phyloP scores from a whole-genome alignment of 2,329 filamentous ascomycete species.

The Niveomyces coronatus region DNA sequence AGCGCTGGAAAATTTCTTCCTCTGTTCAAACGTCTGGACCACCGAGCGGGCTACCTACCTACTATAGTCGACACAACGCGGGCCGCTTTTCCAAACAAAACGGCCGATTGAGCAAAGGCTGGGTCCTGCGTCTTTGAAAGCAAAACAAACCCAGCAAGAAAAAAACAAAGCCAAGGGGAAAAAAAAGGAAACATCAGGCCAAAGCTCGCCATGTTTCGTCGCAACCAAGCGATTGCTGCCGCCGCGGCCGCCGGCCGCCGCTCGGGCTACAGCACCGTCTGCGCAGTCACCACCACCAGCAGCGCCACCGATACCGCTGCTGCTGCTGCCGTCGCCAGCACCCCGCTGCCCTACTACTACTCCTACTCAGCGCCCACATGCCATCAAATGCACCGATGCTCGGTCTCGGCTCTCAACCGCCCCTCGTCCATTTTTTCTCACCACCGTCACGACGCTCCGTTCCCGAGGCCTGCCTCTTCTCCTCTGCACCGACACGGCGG shows the following conservation, averaged over 20 bases:
- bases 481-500: conserved; percentile 5
- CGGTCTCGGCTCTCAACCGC: not conserved
- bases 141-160: too few relatives aligned
- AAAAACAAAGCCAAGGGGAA: not conserved
- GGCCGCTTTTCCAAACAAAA: too few relatives aligned
- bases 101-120: too few relatives aligned
- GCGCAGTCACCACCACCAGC: too few relatives aligned
- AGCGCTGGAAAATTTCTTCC: not conserved
- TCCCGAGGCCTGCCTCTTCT: too few relatives aligned
- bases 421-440: not conserved
- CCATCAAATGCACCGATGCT: too few relatives aligned
- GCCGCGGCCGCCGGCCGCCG: not conserved
- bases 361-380: too few relatives aligned
- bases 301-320: too few relatives aligned
- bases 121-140: too few relatives aligned
- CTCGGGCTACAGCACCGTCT: not conserved
- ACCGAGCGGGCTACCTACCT: too few relatives aligned
- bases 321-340: not conserved
- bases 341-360: not conserved
- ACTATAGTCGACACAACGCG: too few relatives aligned
- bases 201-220: conserved; percentile 3
- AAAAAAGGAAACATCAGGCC: not conserved
- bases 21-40: not conserved
- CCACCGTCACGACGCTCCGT: not conserved
- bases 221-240: conserved; percentile 6